These are phyloP conservation scores for Ascochyta fabae DNA, from an alignment of 2,329 filamentous ascomycete species.

Conservation along the genomic window DNA sequence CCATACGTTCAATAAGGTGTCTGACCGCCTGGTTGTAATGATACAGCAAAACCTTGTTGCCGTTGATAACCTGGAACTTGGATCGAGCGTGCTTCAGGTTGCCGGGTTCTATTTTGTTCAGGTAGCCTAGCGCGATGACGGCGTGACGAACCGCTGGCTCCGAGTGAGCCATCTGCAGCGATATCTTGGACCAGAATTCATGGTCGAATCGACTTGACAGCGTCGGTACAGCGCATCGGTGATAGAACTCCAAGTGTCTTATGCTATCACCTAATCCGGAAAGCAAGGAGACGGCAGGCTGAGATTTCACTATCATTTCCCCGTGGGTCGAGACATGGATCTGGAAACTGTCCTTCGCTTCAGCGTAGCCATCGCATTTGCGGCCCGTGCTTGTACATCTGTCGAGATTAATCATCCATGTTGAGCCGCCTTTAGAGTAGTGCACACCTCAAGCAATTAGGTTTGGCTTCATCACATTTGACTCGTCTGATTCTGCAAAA, in stretches of 20 bases:
- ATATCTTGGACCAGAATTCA: slow-evolving; percentile 52
- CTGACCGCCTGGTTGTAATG: slow-evolving; percentile 54
- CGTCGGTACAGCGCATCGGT: slow-evolving; percentile 44
- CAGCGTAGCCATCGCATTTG: slow-evolving; percentile 38
- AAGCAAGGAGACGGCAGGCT: slow-evolving; percentile 8
- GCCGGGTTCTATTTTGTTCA: slow-evolving; percentile 33
- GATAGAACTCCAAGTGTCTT: slow-evolving; percentile 52
- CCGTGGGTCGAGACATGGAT: neutral
- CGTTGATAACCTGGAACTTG: slow-evolving; percentile 1
- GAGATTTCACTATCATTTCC: neutral
- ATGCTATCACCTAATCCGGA: slow-evolving; percentile 23
- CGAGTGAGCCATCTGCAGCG: slow-evolving; percentile 51
- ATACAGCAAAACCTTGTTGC: slow-evolving; percentile 38
- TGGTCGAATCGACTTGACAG: slow-evolving; percentile 44
- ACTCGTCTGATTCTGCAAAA: slow-evolving; percentile 24
- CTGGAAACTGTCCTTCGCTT: slow-evolving; percentile 2
- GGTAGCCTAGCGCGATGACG: slow-evolving; percentile 51
- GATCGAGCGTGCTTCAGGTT: slow-evolving; percentile 31
- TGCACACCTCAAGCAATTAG: slow-evolving; percentile 27
- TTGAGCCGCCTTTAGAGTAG: neutral
- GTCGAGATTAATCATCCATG: slow-evolving; percentile 6
- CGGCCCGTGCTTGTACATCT: slow-evolving; percentile 42
- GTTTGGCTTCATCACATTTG: slow-evolving; percentile 34
- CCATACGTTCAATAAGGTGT: slow-evolving; percentile 41
- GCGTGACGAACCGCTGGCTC: slow-evolving; percentile 55